Percentiles rank a stretch among this genome's conserved stretches.
Evolutionary conservation across 495 filamentous ascomycete genomes (phyloP).

Genomic region (Letharia lupina): DNA sequence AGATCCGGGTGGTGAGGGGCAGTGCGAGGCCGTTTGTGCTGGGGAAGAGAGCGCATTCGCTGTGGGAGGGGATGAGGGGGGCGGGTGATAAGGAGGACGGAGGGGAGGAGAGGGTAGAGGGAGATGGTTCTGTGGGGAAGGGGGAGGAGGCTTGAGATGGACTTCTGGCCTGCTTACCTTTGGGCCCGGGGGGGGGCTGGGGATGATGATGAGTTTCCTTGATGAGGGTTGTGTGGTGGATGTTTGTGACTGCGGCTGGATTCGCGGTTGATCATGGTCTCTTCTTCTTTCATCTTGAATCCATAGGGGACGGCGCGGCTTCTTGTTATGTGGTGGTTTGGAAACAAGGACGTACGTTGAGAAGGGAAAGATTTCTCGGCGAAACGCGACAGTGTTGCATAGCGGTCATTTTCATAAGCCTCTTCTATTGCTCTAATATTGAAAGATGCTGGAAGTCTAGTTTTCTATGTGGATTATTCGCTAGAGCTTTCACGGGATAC

Average conservation of each 20-base stretch:
- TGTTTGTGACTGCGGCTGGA: too few relatives aligned
- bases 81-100: background rate
- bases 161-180: background rate
- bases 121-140: background rate
- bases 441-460: background rate
- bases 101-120: background rate
- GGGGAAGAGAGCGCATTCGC: background rate
- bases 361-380: background rate
- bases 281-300: background rate
- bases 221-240: too few relatives aligned
- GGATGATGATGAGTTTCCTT: too few relatives aligned
- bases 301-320: background rate
- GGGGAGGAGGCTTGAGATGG: background rate
- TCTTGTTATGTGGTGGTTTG: background rate
- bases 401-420: background rate
- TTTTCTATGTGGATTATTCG: background rate
- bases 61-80: background rate
- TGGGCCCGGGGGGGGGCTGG: too few relatives aligned
- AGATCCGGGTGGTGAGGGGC: background rate
- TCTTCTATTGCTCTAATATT: background rate
- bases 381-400: background rate
- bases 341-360: background rate
- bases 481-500: background rate
- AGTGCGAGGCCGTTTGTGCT: background rate
- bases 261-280: too few relatives aligned